phyloP scores from a whole-genome alignment of 805 yeast genomes.

The Ascoidea asiatica region DNA sequence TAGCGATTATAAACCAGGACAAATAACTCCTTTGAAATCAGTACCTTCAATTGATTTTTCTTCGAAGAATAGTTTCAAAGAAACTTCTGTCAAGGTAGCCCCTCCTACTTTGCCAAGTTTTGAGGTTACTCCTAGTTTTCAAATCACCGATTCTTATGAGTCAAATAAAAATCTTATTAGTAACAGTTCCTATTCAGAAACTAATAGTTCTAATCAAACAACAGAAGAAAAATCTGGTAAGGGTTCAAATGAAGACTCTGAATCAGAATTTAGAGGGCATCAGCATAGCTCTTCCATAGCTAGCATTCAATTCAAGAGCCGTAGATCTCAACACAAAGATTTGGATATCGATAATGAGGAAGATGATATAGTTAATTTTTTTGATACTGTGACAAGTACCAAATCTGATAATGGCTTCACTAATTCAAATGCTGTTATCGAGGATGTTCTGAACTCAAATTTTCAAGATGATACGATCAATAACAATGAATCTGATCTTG shows the following conservation, averaged over 20 bases:
- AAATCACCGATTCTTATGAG: not conserved
- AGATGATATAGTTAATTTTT: slow-evolving; percentile 16
- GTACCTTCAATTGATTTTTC: not conserved
- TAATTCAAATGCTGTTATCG: slow-evolving; percentile 1
- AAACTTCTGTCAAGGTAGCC: not conserved
- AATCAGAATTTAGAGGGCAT: not conserved
- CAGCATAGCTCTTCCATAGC: slow-evolving; percentile 7
- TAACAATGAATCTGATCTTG: not conserved
- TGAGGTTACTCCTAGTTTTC: not conserved
- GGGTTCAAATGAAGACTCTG: not conserved
- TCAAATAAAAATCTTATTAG: not conserved
- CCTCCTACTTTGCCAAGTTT: slow-evolving; percentile 1
- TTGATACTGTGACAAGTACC: slow-evolving; percentile 11
- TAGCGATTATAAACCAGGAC: no score
- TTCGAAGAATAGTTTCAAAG: not conserved
- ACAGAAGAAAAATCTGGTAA: slow-evolving; percentile 4
- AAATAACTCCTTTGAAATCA: not conserved
- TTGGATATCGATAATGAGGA: slow-evolving; percentile 10
- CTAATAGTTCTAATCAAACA: slow-evolving; percentile 3
- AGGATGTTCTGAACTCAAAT: slow-evolving; percentile 1
- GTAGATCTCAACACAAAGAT: not conserved
- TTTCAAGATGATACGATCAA: no score
- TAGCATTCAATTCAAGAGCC: slow-evolving; percentile 6
- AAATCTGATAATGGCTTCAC: slow-evolving; percentile 2
- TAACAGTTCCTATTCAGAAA: slow-evolving; percentile 2